Percentiles rank a stretch among this genome's conserved stretches.
These are phyloP conservation scores for Arachis stenosperma DNA, from an alignment of 306 rosid species.

Conservation along the genomic window DNA sequence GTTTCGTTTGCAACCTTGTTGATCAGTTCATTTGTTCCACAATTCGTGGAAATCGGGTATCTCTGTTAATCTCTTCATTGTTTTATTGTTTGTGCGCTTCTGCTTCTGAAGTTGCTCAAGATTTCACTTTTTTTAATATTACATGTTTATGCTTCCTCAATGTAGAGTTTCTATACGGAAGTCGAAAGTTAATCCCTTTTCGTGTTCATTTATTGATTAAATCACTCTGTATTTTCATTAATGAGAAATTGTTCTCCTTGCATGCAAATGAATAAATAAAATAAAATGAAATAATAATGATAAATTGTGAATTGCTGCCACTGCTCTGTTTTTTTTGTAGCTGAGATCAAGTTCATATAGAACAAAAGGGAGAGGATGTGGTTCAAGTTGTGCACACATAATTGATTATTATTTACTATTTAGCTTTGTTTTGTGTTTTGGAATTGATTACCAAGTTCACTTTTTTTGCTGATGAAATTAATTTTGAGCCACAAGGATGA, in stretches of 20 bases:
- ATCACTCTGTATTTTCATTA: neutral
- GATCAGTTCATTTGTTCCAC: conserved; percentile 7
- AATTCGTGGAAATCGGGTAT: neutral
- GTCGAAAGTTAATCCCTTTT: neutral
- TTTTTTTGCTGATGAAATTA: neutral
- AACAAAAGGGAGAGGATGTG: neutral
- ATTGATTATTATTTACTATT: conserved; percentile 7
- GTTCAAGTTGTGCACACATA: neutral
- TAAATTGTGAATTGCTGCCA: neutral
- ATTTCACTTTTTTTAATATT: neutral
- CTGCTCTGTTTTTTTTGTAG: neutral
- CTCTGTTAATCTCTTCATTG: neutral
- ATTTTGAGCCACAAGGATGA: neutral
- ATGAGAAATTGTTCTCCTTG: neutral
- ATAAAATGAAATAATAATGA: neutral
- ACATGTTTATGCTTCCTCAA: neutral
- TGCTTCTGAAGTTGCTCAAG: conserved; percentile 7
- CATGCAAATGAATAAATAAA: neutral
- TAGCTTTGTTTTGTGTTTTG: conserved; percentile 4
- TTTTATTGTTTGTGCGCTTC: neutral
- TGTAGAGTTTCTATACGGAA: neutral
- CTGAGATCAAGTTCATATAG: conserved; percentile 22
- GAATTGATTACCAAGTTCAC: neutral
- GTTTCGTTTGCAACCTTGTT: neutral
- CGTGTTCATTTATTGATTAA: conserved; percentile 5